Percentiles rank a stretch among this genome's conserved stretches.
Evolutionary conservation across 2,329 filamentous ascomycete genomes (phyloP).

Genomic region (Pseudocercospora macadamiae): DNA sequence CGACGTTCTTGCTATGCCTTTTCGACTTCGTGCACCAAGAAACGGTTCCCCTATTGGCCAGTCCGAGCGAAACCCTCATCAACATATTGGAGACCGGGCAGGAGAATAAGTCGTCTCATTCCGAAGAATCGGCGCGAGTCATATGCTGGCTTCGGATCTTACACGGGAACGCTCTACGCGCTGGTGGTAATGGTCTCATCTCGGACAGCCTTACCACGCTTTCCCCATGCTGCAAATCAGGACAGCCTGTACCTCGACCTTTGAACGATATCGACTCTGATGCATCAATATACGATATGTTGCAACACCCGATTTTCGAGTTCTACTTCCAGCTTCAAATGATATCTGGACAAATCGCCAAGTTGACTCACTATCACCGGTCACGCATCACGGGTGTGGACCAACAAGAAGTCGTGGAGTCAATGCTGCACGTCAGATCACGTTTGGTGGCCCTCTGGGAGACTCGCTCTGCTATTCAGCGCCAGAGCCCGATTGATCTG

Average conservation of each 20-base stretch:
- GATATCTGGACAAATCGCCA: background rate
- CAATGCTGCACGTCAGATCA: background rate
- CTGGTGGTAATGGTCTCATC: background rate
- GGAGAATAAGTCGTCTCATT: background rate
- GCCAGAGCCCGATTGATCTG: background rate
- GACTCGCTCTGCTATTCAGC: background rate
- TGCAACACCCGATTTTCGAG: background rate
- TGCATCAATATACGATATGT: background rate
- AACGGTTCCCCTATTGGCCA: background rate
- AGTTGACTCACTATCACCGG: background rate
- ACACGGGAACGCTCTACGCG: background rate
- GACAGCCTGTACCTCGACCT: background rate
- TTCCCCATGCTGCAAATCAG: background rate
- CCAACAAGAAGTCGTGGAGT: background rate
- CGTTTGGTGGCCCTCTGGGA: background rate
- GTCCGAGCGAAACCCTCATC: background rate
- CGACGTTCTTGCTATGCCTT: background rate
- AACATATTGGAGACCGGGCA: background rate
- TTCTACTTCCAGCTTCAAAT: slow-evolving; percentile 4
- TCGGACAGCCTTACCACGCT: background rate
- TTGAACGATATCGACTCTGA: background rate
- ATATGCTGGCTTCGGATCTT: background rate
- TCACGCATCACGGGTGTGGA: background rate
- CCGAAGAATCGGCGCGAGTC: background rate
- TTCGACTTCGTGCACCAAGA: slow-evolving; percentile 1